Evolutionary conservation across 2,329 filamentous ascomycete genomes (phyloP), one percentile per base, ranked within the genome.

Genomic region (Fusarium haematococcum): DNA sequence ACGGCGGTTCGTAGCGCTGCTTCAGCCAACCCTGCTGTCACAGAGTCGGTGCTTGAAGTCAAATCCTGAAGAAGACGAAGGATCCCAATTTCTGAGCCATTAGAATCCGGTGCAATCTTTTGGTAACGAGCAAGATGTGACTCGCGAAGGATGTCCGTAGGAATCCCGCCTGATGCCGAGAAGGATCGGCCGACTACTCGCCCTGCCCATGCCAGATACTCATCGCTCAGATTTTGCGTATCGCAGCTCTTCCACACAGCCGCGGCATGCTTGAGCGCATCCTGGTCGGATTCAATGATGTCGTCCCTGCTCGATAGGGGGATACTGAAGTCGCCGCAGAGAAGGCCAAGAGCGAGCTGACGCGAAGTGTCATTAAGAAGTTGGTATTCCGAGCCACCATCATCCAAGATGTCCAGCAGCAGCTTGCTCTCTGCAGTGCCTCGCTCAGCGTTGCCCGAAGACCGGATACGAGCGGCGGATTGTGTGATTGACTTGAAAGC

Each of bases 191-290:
- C 97, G 52, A 98, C 86, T 3, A 95, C 93, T 71, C 92, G 90
- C 4, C 94, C 95, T 52, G 94, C 93, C 97, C 97, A 99, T 1
- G 94, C 85, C 1, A 95, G 85, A 80, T 97, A 98, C 18, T 91
- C 88, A 30, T 89, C 85, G 65, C 91, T 93, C 18, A 92, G 86
- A 2, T 88, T 84, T 41, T 88, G 85, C n/a, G 89, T 87, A 67
- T 89, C 87, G 75, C 95, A 93, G 48, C 93, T 95, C 79, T 92
- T 91, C 92, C 93, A 97, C 0, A 98, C 87, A 20, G 91, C 89
- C 14, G 91, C 85, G 3, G 91, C 90, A 78, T 92, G 90, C 2
- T 84, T 81, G 14, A 90, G 81, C 13, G 94, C 92, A 50, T 91
- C 87, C 18, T 87, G 80, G 79, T 97, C 94, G 1, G 87, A 87